phyloP scores from a whole-genome alignment of 805 yeast genomes.

The Pichia manshurica region DNA sequence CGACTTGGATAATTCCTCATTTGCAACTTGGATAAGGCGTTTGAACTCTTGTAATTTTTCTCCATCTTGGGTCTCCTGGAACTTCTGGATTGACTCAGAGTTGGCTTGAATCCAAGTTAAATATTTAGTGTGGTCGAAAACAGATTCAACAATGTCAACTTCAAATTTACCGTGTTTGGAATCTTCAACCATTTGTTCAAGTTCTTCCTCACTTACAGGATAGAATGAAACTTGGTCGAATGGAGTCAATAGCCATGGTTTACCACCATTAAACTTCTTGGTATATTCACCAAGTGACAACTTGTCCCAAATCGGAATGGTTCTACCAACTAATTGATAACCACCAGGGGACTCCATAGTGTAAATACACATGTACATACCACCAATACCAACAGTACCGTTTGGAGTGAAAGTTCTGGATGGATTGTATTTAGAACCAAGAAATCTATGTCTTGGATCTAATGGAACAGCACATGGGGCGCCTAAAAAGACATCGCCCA shows the following conservation, averaged over 20 bases:
- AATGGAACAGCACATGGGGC: conserved; percentile 98
- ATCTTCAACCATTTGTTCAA: conserved; percentile 65
- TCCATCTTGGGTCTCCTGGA: conserved; percentile 63
- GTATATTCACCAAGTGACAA: conserved; percentile 67
- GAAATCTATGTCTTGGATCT: conserved; percentile 89
- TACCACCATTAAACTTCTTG: conserved; percentile 35
- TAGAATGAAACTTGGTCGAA: conserved; percentile 94
- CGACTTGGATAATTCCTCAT: conserved; percentile 59
- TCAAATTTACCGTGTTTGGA: conserved; percentile 75
- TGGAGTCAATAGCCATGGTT: conserved; percentile 89
- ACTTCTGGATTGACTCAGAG: conserved; percentile 63
- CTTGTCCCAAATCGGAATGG: conserved; percentile 97
- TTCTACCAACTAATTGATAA: conserved; percentile 92
- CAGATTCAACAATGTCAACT: conserved; percentile 68
- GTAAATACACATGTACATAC: conserved; percentile 97
- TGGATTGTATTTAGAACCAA: conserved; percentile 94
- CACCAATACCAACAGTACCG: conserved; percentile 97
- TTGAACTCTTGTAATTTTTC: conserved; percentile 85
- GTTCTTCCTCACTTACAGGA: conserved; percentile 81
- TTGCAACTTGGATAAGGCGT: conserved; percentile 71
- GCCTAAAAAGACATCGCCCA: conserved; percentile 95
- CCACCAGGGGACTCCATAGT: conserved; percentile 99
- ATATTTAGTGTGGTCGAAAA: conserved; percentile 79
- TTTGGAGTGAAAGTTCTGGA: conserved; percentile 93
- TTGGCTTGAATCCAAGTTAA: conserved; percentile 72